phyloP scores from a whole-genome alignment of 2,329 filamentous ascomycete genomes.

The Drechslera avenae region DNA sequence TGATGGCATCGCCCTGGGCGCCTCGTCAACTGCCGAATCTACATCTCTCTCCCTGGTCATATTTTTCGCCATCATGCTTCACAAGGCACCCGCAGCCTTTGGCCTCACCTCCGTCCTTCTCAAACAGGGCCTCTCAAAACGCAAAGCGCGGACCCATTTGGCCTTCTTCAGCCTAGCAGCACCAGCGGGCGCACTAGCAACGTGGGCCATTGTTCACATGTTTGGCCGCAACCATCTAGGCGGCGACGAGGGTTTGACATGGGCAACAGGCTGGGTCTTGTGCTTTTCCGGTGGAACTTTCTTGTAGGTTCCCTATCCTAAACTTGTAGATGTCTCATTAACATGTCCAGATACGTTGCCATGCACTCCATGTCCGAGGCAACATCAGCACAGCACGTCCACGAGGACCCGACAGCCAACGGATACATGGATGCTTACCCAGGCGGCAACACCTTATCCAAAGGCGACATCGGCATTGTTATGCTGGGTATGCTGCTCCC shows the following conservation, averaged over 20 bases:
- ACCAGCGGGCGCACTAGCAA: conserved; percentile 80
- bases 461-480: conserved; percentile 63
- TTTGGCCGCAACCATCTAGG: conserved; percentile 66
- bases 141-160: conserved; percentile 81
- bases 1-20: conserved; percentile 94
- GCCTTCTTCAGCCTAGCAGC: conserved; percentile 91
- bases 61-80: conserved; percentile 95
- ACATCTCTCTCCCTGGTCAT: conserved; percentile 81
- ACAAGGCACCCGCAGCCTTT: conserved; percentile 96
- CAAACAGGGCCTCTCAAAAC: conserved; percentile 88
- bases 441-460: conserved; percentile 57
- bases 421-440: conserved; percentile 60
- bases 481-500: conserved; percentile 79
- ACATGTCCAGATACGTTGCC: conserved; percentile 76
- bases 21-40: conserved; percentile 69
- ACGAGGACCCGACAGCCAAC: conserved; percentile 48
- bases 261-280: conserved; percentile 90
- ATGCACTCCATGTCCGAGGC: conserved; percentile 98
- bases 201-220: conserved; percentile 78
- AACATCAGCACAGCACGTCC: conserved; percentile 38
- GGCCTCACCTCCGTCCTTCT: conserved; percentile 88
- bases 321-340: neutral
- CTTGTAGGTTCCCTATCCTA: conserved; percentile 65
- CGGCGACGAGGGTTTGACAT: conserved; percentile 69
- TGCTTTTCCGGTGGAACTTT: conserved; percentile 98